Conservation (phyloP, 768 basidiomycete species). For the Rhodocollybia butyracea region DNA sequence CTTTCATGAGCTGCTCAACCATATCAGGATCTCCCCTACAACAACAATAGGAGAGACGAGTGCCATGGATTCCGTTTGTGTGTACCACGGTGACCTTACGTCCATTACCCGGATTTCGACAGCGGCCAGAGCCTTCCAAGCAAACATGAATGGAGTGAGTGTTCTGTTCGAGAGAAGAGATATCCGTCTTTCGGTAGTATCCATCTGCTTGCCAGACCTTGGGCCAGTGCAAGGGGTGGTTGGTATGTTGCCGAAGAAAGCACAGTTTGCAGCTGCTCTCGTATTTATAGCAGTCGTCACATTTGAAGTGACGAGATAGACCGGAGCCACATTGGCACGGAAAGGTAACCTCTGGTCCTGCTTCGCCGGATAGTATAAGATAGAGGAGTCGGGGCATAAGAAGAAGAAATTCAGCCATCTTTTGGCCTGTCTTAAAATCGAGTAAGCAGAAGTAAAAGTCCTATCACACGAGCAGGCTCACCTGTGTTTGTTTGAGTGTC, state of each 20-base stretch:
- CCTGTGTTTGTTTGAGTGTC: no score
- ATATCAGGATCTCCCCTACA: slow-evolving; percentile 4
- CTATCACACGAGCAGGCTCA: no score
- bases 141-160: background rate
- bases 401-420: no score
- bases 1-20: slow-evolving; percentile 6
- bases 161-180: background rate
- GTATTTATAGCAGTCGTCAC: background rate
- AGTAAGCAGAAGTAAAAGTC: no score
- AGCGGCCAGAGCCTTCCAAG: background rate
- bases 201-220: background rate
- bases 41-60: background rate
- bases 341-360: no score
- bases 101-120: background rate
- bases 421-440: no score
- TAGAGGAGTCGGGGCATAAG: no score
- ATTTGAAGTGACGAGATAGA: background rate
- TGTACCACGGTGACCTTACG: background rate
- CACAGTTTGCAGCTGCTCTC: background rate
- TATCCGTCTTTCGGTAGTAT: background rate
- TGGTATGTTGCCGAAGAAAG: background rate
- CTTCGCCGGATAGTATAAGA: no score
- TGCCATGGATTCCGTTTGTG: slow-evolving; percentile 9
- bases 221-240: background rate
- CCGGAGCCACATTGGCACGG: no score